phyloP scores from a whole-genome alignment of 202 grass and related monocot genomes.

The Bolboschoenoplectus hybrid region DNA sequence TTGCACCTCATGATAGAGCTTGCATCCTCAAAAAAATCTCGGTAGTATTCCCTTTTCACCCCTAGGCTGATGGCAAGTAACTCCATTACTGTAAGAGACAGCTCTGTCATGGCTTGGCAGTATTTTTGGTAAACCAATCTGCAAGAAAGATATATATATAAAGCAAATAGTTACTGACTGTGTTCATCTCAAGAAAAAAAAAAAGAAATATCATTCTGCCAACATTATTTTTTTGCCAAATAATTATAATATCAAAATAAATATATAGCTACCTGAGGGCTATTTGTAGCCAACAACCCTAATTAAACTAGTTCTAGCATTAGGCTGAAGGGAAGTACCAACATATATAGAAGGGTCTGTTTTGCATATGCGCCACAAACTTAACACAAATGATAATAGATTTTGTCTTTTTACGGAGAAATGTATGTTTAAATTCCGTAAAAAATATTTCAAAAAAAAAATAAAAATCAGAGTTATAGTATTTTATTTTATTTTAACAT shows the following conservation, averaged over 20 bases:
- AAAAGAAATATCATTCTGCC: not conserved
- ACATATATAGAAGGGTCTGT: too few species aligned
- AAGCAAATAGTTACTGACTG: not conserved
- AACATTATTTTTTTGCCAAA: not conserved
- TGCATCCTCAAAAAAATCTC: slow-evolving; percentile 77
- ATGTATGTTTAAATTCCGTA: too few species aligned
- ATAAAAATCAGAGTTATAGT: too few species aligned
- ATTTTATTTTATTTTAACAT: too few species aligned
- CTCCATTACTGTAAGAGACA: slow-evolving; percentile 82
- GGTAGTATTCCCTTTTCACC: slow-evolving; percentile 65
- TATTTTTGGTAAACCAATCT: slow-evolving; percentile 82
- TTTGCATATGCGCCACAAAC: too few species aligned
- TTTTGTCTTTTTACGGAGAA: too few species aligned
- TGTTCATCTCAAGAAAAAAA: not conserved
- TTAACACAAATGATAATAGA: too few species aligned
- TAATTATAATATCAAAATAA: not conserved
- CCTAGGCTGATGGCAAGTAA: slow-evolving; percentile 76
- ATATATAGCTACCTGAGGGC: not conserved
- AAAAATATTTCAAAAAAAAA: too few species aligned
- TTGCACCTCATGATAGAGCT: slow-evolving; percentile 95
- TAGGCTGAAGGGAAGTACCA: not conserved
- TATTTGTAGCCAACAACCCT: not conserved
- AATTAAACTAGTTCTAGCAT: not conserved
- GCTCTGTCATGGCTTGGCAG: slow-evolving; percentile 69
- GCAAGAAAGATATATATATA: not conserved